Conservation (phyloP, 164 flowering plant species). For the Nymphaea colorata region DNA sequence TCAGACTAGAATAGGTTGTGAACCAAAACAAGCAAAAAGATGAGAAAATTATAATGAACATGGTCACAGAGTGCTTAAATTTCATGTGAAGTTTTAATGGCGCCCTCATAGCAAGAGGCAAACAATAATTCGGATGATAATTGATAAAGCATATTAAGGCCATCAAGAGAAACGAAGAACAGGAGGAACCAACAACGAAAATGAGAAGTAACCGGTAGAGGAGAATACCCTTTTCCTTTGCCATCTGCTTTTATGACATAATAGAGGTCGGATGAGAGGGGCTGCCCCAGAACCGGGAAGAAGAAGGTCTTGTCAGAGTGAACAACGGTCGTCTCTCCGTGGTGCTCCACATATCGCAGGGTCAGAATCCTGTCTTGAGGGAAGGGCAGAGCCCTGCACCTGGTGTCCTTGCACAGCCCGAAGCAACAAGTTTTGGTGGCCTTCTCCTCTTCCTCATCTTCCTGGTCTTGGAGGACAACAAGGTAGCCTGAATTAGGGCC, state of each 20-base stretch:
- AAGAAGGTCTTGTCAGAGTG: conserved; percentile 15
- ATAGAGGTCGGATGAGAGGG: conserved; percentile 44
- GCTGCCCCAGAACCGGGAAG: conserved; percentile 44
- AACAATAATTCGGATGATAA: not conserved
- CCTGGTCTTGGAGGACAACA: conserved; percentile 5
- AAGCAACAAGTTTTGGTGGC: conserved; percentile 18
- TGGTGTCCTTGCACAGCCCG: conserved; percentile 17
- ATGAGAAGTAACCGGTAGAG: not conserved
- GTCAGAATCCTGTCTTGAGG: conserved; percentile 30
- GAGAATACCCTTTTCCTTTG: conserved; percentile 35
- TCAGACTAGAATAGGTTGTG: no score
- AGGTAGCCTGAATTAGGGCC: conserved; percentile 29
- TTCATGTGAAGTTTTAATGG: not conserved
- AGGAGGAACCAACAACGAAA: not conserved
- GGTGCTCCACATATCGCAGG: not conserved
- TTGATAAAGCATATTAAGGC: not conserved
- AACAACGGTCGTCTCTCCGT: not conserved
- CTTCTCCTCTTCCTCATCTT: conserved; percentile 17
- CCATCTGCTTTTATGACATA: conserved; percentile 32
- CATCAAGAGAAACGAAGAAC: not conserved
- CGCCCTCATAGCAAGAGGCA: not conserved
- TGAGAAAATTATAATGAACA: not conserved
- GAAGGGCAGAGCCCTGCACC: conserved; percentile 21
- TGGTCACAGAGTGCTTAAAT: not conserved
- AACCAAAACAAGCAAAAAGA: not conserved